Percentiles rank a stretch among this genome's conserved stretches.
Conservation (phyloP, 2,329 filamentous ascomycete genomes). For the Talaromyces albobiverticillius region DNA sequence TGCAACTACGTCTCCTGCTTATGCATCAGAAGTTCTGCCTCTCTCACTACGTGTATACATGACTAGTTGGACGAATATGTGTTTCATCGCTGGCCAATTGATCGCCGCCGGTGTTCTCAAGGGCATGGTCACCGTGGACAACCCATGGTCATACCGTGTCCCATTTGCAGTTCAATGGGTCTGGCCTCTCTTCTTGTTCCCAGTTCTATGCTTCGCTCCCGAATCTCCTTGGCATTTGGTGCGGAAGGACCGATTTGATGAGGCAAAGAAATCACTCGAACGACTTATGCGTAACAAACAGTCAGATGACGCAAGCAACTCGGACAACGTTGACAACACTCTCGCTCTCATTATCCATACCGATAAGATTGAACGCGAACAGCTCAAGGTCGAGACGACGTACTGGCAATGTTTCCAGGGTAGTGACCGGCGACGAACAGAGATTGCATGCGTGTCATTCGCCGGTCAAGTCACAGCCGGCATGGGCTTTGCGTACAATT, state of each 20-base stretch:
- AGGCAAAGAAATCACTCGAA: slow-evolving; percentile 7
- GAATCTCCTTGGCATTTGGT: slow-evolving; percentile 12
- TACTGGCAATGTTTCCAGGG: slow-evolving; percentile 54
- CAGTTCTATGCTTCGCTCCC: slow-evolving; percentile 34
- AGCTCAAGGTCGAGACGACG: slow-evolving; percentile 57
- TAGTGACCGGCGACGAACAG: slow-evolving; percentile 38
- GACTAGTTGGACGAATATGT: slow-evolving; percentile 46
- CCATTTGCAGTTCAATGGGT: slow-evolving; percentile 53
- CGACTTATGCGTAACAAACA: neutral
- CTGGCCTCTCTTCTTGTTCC: slow-evolving; percentile 49
- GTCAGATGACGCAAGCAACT: neutral
- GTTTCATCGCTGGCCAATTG: slow-evolving; percentile 49
- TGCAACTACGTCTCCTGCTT: slow-evolving; percentile 46
- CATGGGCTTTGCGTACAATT: slow-evolving; percentile 48
- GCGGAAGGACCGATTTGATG: slow-evolving; percentile 1
- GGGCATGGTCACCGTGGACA: slow-evolving; percentile 42
- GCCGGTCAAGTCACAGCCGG: slow-evolving; percentile 42
- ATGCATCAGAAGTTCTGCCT: slow-evolving; percentile 45
- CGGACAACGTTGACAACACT: slow-evolving; percentile 21
- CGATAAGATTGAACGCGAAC: slow-evolving; percentile 64
- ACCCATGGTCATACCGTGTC: slow-evolving; percentile 52
- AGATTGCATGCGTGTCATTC: slow-evolving; percentile 41
- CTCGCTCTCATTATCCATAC: slow-evolving; percentile 91
- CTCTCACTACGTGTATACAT: slow-evolving; percentile 43
- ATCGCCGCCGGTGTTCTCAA: slow-evolving; percentile 51